These are phyloP conservation scores for Vaccinium vitisidaea DNA, from an alignment of 148 eudicot species.

Conservation along the genomic window DNA sequence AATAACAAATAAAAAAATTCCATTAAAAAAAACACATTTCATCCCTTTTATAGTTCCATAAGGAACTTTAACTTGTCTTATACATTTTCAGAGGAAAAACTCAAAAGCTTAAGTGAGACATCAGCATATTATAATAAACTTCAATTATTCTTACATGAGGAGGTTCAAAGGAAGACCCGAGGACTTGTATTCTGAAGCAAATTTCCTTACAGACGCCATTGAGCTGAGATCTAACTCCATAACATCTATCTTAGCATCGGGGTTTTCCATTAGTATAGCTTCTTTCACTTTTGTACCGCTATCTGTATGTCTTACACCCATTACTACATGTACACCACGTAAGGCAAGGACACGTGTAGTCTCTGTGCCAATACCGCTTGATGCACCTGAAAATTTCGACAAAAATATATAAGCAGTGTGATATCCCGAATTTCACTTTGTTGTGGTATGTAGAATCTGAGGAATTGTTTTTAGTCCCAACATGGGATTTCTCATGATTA, in stretches of 20 bases:
- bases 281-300: conserved; percentile 65
- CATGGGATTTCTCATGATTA: no score
- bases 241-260: conserved; percentile 75
- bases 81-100: neutral
- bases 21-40: neutral
- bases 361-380: conserved; percentile 52
- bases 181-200: conserved; percentile 66
- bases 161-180: conserved; percentile 18
- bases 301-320: conserved; percentile 17
- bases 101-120: neutral
- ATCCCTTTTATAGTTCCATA: neutral
- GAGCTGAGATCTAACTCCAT: conserved; percentile 90
- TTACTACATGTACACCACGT: neutral
- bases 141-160: conserved; percentile 64
- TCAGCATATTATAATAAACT: neutral
- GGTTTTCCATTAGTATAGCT: conserved; percentile 51
- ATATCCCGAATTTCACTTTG: no score
- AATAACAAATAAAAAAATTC: conserved; percentile 16
- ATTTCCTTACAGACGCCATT: conserved; percentile 65
- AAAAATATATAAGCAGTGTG: neutral
- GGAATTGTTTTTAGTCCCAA: no score
- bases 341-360: neutral
- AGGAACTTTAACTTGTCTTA: no score
- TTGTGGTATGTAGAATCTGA: no score
- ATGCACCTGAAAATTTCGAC: conserved; percentile 62